A percentile compares a stretch with the other conserved stretches of the same genome.
phyloP scores from a whole-genome alignment of 2,329 filamentous ascomycete species.

The Colletotrichum tofieldiae region DNA sequence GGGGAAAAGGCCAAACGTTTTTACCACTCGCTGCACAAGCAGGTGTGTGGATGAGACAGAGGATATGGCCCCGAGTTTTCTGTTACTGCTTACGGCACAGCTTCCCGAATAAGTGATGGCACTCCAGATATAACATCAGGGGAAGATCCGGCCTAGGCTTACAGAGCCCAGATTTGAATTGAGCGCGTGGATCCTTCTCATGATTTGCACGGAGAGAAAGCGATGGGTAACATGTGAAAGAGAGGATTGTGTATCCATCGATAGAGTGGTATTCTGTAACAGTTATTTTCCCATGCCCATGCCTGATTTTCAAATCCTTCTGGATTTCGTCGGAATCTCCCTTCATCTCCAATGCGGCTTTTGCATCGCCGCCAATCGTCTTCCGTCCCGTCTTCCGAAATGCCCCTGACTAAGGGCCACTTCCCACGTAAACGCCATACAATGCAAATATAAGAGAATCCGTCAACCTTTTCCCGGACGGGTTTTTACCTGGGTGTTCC shows the following conservation, averaged over 20 bases:
- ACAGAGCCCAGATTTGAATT: neutral
- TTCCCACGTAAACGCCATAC: conserved; percentile 19
- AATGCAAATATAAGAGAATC: conserved; percentile 27
- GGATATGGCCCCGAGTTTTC: neutral
- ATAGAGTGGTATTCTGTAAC: conserved; percentile 19
- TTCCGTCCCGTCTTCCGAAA: neutral
- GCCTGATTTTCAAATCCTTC: neutral
- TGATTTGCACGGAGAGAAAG: neutral
- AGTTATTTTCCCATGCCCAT: neutral
- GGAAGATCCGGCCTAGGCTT: neutral
- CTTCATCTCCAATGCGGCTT: conserved; percentile 15
- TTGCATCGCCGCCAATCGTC: neutral
- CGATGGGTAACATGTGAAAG: neutral
- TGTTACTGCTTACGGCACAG: neutral
- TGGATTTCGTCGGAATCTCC: neutral
- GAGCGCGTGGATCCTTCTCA: neutral
- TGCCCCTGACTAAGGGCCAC: neutral
- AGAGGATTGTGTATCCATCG: neutral
- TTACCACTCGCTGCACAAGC: no score
- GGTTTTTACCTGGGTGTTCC: neutral
- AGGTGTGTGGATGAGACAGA: neutral
- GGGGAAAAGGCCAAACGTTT: no score
- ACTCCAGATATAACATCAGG: neutral
- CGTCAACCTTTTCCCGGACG: neutral
- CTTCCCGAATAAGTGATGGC: neutral